These are phyloP conservation scores for Glycyrrhiza uralensis DNA, from an alignment of 306 rosid species.

Conservation along the genomic window DNA sequence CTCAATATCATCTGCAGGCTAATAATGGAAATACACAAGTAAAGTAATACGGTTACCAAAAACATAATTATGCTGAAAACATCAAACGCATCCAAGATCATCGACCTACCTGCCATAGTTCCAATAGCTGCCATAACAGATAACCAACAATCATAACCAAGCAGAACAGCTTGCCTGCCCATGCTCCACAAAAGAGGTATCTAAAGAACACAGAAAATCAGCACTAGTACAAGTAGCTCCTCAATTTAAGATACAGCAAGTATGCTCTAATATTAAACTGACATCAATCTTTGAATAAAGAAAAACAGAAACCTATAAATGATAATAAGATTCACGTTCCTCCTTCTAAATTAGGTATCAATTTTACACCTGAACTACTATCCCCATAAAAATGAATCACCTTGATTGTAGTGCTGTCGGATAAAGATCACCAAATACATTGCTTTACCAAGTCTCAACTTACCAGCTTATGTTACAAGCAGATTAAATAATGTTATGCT, in stretches of 20 bases:
- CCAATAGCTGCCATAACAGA: constrained; percentile 68
- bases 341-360: neutral
- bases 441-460: neutral
- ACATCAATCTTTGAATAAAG: neutral
- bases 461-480: constrained; percentile 4
- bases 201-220: constrained; percentile 41
- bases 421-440: neutral
- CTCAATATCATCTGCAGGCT: constrained; percentile 70
- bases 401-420: neutral
- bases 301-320: neutral
- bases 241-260: neutral
- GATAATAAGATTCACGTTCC: neutral
- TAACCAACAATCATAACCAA: constrained; percentile 82
- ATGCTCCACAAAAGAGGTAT: constrained; percentile 78
- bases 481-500: neutral
- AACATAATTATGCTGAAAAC: neutral
- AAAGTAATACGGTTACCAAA: neutral
- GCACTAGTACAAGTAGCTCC: neutral
- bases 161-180: constrained; percentile 92
- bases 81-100: constrained; percentile 9
- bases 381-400: neutral
- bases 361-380: neutral
- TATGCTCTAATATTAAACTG: neutral
- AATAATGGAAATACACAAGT: constrained; percentile 19
- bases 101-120: constrained; percentile 59